These are phyloP conservation scores for Podila clonocystis DNA, from an alignment of 192 early-diverging fungal genomes.

Conservation along the genomic window DNA sequence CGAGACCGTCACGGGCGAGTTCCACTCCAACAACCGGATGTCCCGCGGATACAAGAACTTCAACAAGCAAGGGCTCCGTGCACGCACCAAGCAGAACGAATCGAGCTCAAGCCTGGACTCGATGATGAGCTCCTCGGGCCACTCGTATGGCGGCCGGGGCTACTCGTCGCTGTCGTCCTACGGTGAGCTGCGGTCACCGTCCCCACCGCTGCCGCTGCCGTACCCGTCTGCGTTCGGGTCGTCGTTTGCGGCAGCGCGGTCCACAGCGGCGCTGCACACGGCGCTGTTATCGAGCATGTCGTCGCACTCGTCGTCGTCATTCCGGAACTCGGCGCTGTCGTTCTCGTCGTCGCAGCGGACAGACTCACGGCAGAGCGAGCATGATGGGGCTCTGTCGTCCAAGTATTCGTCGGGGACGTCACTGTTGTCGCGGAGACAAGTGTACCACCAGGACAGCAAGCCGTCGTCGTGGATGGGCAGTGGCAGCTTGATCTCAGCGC, in stretches of 20 bases:
- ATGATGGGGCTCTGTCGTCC: neutral
- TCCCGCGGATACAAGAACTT: neutral
- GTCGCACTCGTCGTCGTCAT: constrained; percentile 3
- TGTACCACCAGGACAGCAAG: neutral
- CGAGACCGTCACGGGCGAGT: constrained; percentile 26
- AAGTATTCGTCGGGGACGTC: neutral
- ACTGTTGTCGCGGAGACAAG: neutral
- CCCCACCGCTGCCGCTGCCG: constrained; percentile 1
- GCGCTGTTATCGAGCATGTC: constrained; percentile 38
- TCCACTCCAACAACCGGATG: neutral
- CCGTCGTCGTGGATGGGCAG: neutral
- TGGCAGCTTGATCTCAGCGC: constrained; percentile 4
- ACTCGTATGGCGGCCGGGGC: constrained; percentile 17
- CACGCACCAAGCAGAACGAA: constrained; percentile 11
- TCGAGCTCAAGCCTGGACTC: constrained; percentile 45
- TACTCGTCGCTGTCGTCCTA: constrained; percentile 29
- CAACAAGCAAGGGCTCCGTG: constrained; percentile 6
- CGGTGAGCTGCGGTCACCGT: constrained; percentile 25
- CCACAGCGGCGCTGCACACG: constrained; percentile 32
- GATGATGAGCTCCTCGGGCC: constrained; percentile 18
- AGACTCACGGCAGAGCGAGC: neutral
- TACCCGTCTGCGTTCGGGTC: constrained; percentile 41
- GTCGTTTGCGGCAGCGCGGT: constrained; percentile 32
- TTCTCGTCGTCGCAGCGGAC: constrained; percentile 16
- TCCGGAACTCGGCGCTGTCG: constrained; percentile 30